Evolutionary conservation across 2,329 filamentous ascomycete genomes (phyloP), one percentile per base, ranked within the genome.

Genomic region (Intubia oerlemansii): DNA sequence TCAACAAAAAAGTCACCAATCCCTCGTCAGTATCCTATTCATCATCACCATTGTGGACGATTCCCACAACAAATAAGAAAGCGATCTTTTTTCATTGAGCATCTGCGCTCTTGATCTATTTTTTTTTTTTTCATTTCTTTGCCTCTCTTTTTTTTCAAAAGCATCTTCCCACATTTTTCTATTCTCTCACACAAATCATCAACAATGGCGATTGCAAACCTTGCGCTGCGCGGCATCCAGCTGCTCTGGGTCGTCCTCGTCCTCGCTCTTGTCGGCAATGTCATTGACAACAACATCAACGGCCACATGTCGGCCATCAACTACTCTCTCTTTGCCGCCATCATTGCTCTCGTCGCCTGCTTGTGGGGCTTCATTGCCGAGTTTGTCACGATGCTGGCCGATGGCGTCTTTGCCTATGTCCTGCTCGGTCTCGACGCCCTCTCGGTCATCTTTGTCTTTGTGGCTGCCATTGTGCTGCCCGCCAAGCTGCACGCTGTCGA

Each of bases 281-380:
- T 66, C 41, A 64, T 68, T 34, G 57, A 59, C 28, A 48, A 34
- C 41, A 63, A 63, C 43, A 41, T 50, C 29, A 44, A 53, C 40
- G 54, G 54, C 34, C 47, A 42, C 17, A 43, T 46, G 34, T 49
- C 57, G n/a, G 53, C 61, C 37, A 45, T 69, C 47, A 67, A 68
- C 52, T 69, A 65, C 44, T 57, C 65, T 48, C 73, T 84, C 55
- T 84, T 82, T 47, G 66, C 73, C 38, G 57, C 65, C 20, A 62
- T 64, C 1, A 56, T 78, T 36, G 61, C 62, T 24, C 75, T 76
- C 69, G 42, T 81, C 18, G 61, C 63, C 25, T 50, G 67, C 22
- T 46, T 82, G 28, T 70, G 65, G 46, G 70, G 75, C 32, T 50
- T 77, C 4, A 57, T 55, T 6, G 56, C 62, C 4, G 48, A 57